phyloP scores from a whole-genome alignment of 176 grass and related monocot genomes.

The Saccharum officinarum region DNA sequence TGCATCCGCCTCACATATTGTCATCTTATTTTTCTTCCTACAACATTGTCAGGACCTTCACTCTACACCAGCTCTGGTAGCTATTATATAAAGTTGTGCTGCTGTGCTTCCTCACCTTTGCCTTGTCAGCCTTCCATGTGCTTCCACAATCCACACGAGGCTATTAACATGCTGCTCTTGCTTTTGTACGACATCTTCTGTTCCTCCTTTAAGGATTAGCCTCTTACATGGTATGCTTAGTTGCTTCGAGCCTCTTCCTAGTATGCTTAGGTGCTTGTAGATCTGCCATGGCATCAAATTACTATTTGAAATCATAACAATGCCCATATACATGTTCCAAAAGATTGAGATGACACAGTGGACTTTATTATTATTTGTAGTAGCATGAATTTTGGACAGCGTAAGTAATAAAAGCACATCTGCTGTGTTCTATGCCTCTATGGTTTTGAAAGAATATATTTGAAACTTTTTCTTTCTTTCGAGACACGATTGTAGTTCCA shows the following conservation, averaged over 20 bases:
- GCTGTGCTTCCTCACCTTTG: not conserved
- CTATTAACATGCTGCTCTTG: not conserved
- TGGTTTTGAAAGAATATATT: conserved; percentile 12
- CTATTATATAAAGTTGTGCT: conserved; percentile 3
- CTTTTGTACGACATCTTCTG: not conserved
- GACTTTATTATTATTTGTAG: not conserved
- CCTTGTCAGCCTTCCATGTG: not conserved
- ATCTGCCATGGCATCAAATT: not conserved
- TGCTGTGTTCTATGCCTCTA: not conserved
- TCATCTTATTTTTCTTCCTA: not conserved
- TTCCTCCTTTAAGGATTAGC: conserved; percentile 5
- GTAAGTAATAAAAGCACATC: not conserved
- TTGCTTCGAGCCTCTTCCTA: conserved; percentile 2
- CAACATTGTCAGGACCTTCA: not conserved
- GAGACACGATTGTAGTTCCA: not conserved
- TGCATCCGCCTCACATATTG: not conserved
- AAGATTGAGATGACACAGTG: not conserved
- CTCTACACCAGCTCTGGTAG: not conserved
- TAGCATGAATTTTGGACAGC: not conserved
- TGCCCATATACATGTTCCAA: not conserved
- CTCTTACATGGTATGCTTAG: not conserved
- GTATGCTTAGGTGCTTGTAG: not conserved
- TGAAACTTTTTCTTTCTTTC: not conserved
- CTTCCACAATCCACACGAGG: not conserved
- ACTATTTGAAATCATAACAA: not conserved